Conservation (phyloP, 2,329 filamentous ascomycete species). For the Claviceps fusiformis region DNA sequence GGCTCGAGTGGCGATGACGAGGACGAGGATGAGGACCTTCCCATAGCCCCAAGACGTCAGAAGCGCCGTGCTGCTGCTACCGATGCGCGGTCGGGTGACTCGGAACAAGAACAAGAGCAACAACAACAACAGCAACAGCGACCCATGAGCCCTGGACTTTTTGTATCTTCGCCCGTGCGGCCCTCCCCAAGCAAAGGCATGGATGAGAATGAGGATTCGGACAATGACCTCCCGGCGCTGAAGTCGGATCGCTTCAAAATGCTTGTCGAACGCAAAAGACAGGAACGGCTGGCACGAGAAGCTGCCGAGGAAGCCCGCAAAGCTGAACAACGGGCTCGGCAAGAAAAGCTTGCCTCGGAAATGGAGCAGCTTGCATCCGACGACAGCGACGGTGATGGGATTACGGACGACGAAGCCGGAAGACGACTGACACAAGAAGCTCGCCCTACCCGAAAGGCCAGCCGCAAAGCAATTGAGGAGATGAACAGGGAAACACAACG, state of each 20-base stretch:
- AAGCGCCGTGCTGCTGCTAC: conserved; percentile 21
- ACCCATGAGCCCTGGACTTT: conserved; percentile 33
- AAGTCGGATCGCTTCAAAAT: conserved; percentile 53
- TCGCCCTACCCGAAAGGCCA: conserved; percentile 68
- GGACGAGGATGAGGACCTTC: conserved; percentile 22
- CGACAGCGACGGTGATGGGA: conserved; percentile 33
- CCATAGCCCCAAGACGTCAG: conserved; percentile 27
- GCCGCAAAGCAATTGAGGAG: conserved; percentile 88
- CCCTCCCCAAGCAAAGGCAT: conserved; percentile 17
- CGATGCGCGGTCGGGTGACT: conserved; percentile 13
- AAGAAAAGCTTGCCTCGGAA: conserved; percentile 21
- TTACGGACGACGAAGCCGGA: conserved; percentile 50
- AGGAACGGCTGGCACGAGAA: conserved; percentile 56
- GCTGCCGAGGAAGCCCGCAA: conserved; percentile 38
- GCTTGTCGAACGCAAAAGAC: conserved; percentile 59
- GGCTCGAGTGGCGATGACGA: conserved; percentile 14
- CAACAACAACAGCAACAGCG: conserved; percentile 7
- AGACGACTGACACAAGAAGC: conserved; percentile 53
- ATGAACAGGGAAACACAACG: conserved; percentile 93
- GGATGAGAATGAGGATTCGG: conserved; percentile 26
- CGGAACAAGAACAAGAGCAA: background rate
- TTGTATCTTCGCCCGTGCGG: conserved; percentile 38
- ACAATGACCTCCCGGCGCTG: conserved; percentile 32
- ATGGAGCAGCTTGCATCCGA: conserved; percentile 22
- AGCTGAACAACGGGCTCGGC: conserved; percentile 26